A percentile compares a stretch with the other conserved stretches of the same genome.
These are phyloP conservation scores for Ceriops tagal DNA, from an alignment of 345 rosid genomes.

Conservation along the genomic window DNA sequence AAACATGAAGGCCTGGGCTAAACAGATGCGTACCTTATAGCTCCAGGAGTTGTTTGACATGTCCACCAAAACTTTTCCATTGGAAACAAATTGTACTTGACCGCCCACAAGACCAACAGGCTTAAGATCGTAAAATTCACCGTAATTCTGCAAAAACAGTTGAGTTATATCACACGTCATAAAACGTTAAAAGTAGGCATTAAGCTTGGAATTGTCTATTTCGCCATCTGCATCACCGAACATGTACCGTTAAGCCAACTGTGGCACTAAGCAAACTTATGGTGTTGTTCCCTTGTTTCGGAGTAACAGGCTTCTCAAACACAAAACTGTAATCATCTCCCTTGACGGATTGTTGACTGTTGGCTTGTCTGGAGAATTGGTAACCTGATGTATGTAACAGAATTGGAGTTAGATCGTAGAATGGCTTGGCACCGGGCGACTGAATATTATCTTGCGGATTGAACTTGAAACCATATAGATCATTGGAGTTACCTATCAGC, in stretches of 20 bases:
- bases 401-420: too few relatives aligned
- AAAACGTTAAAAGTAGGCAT: neutral
- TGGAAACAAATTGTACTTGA: neutral
- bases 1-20: neutral
- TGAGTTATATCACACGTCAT: neutral
- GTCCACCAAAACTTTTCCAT: neutral
- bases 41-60: neutral
- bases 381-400: neutral
- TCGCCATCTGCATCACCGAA: neutral
- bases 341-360: neutral
- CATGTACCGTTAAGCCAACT: conserved; percentile 11
- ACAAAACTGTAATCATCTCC: conserved; percentile 9
- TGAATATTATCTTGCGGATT: neutral
- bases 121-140: neutral
- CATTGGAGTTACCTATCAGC: neutral
- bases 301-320: conserved; percentile 9
- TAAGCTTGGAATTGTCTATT: neutral
- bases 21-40: neutral
- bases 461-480: too few relatives aligned
- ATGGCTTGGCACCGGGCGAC: too few relatives aligned
- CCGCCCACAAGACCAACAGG: conserved; percentile 6
- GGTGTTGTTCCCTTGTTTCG: neutral
- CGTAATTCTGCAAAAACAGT: conserved; percentile 2
- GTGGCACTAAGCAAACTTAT: conserved; percentile 15
- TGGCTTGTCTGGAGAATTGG: conserved; percentile 6